Evolutionary conservation across 306 rosid genomes (phyloP).

Genomic region (Arachis stenosperma): DNA sequence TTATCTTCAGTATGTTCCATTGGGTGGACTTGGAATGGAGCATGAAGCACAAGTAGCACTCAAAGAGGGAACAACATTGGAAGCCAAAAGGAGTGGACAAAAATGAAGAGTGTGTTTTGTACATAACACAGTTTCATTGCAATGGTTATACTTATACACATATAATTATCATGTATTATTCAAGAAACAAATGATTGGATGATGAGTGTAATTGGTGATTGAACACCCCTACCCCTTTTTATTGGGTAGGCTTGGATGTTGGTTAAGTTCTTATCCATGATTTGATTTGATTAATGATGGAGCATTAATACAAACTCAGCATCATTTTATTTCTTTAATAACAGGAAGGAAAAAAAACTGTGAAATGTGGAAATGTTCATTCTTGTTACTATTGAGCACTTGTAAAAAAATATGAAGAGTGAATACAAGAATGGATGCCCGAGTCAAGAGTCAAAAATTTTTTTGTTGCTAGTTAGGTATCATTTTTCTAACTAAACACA

Average conservation of each 20-base stretch:
- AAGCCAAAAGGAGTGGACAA: slow-evolving; percentile 59
- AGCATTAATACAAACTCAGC: slow-evolving; percentile 7
- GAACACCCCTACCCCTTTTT: slow-evolving; percentile 31
- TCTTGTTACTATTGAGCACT: no score
- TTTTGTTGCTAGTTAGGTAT: no score
- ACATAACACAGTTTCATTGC: slow-evolving; percentile 32
- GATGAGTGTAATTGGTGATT: slow-evolving; percentile 30
- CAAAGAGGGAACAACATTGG: slow-evolving; percentile 67
- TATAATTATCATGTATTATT: neutral
- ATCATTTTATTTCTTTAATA: neutral
- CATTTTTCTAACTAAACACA: no score
- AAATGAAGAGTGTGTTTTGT: slow-evolving; percentile 52
- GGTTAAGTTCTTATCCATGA: slow-evolving; percentile 20
- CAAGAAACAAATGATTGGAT: slow-evolving; percentile 21
- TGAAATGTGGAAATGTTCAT: neutral
- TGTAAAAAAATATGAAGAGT: no score
- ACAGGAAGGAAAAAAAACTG: neutral
- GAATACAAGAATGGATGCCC: no score
- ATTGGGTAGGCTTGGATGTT: slow-evolving; percentile 38
- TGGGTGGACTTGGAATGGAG: slow-evolving; percentile 63
- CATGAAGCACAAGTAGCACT: slow-evolving; percentile 69
- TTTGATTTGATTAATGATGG: slow-evolving; percentile 17
- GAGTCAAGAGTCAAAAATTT: no score
- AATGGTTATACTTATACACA: neutral
- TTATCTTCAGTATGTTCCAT: slow-evolving; percentile 77